Base-by-base conservation (phyloP, 169 alveolate species). In the Cryptosporidium ryanae region DNA sequence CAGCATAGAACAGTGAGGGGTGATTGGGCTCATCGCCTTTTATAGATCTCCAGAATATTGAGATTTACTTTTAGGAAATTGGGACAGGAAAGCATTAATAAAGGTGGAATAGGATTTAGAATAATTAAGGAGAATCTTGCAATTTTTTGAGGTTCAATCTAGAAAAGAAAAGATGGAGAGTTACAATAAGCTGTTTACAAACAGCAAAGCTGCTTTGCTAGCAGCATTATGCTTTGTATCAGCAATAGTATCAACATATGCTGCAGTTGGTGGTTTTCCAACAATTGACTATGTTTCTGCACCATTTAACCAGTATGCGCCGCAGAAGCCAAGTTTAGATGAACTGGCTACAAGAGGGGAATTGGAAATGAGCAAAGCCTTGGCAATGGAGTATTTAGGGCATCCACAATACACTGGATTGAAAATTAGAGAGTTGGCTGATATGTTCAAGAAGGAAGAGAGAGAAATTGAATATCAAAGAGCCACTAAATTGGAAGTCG, bases 81-180 rank as follows among this genome's bases (percentile, higher is more conserved):
- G 67, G 83, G 83, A 54, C 43, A 68, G 66, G 83, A 68, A 6
- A 68, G 43, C 38, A 68, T 68, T 68, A 68, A 68, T 68, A 64
- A 68, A 68, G 83, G 66, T 68, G 49, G 55, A 21, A 32, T 32
- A 68, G 83, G 55, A 38, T 38, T 68, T 52, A 68, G 49, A 66
- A 21, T 25, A 55, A 55, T 52, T 50, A 68, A 52, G 66, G 66
- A 23, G 57, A 66, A 68, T 68, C 83, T 68, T 68, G 52, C 54
- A 27, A 15, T 68, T 68, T 64, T 65, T 49, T 68, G 83, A 68
- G 67, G 21, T 52, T 52, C 46, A 38, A 38, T 4, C 8, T 38
- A n/a, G 52, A 66, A 38, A 68, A 50, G 5, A 50, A 18, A 68
- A 68, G 65, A 68, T 68, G 83, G 83, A 68, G 65, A 68, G 66